phyloP scores from a whole-genome alignment of 2,329 filamentous ascomycete species.

The Pleomassaria siparia region DNA sequence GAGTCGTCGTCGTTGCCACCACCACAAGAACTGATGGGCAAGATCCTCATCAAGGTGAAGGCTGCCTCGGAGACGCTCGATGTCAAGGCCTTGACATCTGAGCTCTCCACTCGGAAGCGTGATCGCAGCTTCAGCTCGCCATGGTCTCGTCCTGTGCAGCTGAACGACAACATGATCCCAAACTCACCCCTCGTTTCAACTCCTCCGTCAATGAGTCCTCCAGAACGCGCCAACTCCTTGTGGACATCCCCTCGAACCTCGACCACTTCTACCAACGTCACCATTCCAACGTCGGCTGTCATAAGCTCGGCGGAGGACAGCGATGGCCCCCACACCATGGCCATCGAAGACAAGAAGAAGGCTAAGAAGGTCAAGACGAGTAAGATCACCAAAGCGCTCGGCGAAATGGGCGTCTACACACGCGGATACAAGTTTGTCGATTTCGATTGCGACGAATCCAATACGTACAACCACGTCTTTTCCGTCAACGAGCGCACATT shows the following conservation, averaged over 20 bases:
- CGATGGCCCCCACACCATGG: constrained; percentile 62
- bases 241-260: constrained; percentile 56
- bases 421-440: constrained; percentile 79
- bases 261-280: constrained; percentile 58
- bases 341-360: constrained; percentile 61
- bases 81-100: constrained; percentile 35
- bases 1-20: constrained; percentile 73
- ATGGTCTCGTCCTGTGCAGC: constrained; percentile 63
- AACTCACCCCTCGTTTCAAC: constrained; percentile 54
- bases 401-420: constrained; percentile 80
- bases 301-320: constrained; percentile 73
- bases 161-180: constrained; percentile 59
- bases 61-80: constrained; percentile 61
- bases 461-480: constrained; percentile 90
- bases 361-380: constrained; percentile 65
- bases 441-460: constrained; percentile 76
- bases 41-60: constrained; percentile 94
- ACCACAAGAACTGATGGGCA: constrained; percentile 79
- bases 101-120: constrained; percentile 41
- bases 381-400: constrained; percentile 83
- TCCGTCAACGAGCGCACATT: constrained; percentile 93
- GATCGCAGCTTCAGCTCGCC: constrained; percentile 77
- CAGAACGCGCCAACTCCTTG: constrained; percentile 49
- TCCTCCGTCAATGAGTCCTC: constrained; percentile 55
- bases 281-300: constrained; percentile 56